Base-by-base conservation (phyloP, 2,329 filamentous ascomycete genomes). In the Hortaea sp. region DNA sequence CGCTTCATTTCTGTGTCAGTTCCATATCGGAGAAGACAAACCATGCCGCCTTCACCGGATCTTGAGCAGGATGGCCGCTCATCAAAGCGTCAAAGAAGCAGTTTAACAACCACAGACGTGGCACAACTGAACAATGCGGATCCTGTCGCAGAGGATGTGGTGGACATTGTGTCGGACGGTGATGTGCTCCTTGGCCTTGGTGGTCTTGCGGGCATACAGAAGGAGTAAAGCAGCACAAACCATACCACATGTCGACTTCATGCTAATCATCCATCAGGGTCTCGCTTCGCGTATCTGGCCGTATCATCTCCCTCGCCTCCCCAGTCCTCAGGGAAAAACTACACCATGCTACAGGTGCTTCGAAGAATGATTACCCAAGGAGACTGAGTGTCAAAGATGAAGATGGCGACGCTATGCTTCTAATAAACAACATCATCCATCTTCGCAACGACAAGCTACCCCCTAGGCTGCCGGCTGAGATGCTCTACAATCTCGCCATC, bases 101-200 rank as follows among this genome's bases (percentile, higher is more conserved):
- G 28, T 27, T 41, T 9, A 20, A 42, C 27, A n/a, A 35, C 7
- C 32, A n/a, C 32, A 9, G 32, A 35, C 32, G 3, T 9, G 9
- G 32, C 7, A 35, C 32, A 35, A 3, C 9, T 35, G n/a, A n/a
- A n/a, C 32, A 9, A 9, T 9, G 32, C 32, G 9, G 32, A 35
- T n/a, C 9, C 32, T 9, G 95, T 59, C 85, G 83, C 58, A 90
- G 76, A 53, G 7, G 28, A n/a, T 30, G 43, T 44, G 35, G 37
- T 52, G 20, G 45, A 52, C 9, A 40, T 53, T n/a, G 34, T 48
- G 2, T 38, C 45, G 11, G 43, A 47, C 9, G 52, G 52, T 12
- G 45, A 50, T 37, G 48, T 50, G 7, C 32, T 53, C n/a, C 32
- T 53, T 4, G 42, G 40, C 1, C 31, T 52, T 11, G 47, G 39